A percentile compares a stretch with the other conserved stretches of the same genome.
Conservation (phyloP, 2,329 filamentous ascomycete species). For the Dothideomycetes sp. region DNA sequence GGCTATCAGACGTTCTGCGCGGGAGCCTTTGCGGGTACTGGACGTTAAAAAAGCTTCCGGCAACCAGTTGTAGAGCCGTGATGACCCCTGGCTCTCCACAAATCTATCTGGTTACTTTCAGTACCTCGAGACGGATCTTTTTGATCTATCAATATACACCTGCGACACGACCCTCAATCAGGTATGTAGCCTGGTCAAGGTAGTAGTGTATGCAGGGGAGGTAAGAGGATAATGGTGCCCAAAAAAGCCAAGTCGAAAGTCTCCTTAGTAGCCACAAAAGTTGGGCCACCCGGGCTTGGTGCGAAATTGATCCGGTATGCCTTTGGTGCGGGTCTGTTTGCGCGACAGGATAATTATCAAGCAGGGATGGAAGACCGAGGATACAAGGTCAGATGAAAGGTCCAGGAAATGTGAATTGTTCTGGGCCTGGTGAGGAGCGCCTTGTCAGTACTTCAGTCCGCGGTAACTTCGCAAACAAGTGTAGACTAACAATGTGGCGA, state of each 20-base stretch:
- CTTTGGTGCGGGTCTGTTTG: no score
- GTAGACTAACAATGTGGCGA: constrained; percentile 7
- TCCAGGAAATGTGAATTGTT: constrained; percentile 1
- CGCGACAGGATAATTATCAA: no score
- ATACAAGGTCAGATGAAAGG: constrained; percentile 6
- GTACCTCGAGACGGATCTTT: no score
- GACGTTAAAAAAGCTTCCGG: neutral
- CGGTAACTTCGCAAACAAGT: constrained; percentile 6
- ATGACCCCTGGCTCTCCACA: no score
- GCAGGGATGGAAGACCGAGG: constrained; percentile 1
- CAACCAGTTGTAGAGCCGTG: no score
- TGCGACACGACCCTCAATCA: no score
- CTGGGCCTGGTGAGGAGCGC: constrained; percentile 1
- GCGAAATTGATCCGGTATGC: neutral
- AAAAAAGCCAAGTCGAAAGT: neutral
- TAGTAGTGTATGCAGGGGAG: neutral
- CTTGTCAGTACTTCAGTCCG: constrained; percentile 5
- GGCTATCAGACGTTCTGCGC: constrained; percentile 9
- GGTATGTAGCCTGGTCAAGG: neutral
- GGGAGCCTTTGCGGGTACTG: constrained; percentile 6
- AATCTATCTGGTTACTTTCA: no score
- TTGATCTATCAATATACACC: no score
- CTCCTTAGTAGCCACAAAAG: no score
- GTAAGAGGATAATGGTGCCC: neutral
- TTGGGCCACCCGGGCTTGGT: neutral